Percentiles rank a stretch among this genome's conserved stretches.
phyloP scores from a whole-genome alignment of 306 rosid species.

The Malus fusca region DNA sequence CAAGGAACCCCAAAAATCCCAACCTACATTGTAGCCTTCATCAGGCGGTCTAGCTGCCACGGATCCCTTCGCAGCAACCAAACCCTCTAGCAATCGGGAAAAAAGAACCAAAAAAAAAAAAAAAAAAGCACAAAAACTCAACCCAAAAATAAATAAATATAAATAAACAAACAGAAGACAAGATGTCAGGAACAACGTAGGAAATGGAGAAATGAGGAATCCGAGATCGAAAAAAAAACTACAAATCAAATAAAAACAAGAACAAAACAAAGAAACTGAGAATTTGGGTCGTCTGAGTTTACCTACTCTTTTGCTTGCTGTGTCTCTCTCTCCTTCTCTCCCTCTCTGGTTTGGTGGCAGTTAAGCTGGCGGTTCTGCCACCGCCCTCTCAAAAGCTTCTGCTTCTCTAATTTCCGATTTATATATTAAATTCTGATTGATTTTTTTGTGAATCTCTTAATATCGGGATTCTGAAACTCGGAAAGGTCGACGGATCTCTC shows the following conservation, averaged over 20 bases:
- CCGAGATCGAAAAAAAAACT: not conserved
- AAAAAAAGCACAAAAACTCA: not conserved
- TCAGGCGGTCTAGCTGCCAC: not conserved
- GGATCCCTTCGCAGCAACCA: conserved; percentile 8
- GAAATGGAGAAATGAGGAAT: not conserved
- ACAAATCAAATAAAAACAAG: not conserved
- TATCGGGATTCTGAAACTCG: not conserved
- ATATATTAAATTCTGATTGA: not conserved
- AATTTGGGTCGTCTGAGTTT: not conserved
- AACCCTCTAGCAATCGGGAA: not conserved
- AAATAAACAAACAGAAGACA: not conserved
- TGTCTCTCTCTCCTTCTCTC: not conserved
- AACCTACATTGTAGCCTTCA: not conserved
- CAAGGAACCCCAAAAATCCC: not conserved
- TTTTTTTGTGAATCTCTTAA: not conserved
- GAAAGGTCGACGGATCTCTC: not conserved
- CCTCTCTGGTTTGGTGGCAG: not conserved
- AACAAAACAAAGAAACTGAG: not conserved
- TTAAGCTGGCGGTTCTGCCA: not conserved
- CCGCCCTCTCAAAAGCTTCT: not conserved
- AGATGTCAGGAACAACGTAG: not conserved
- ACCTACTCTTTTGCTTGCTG: not conserved
- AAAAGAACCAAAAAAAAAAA: not conserved
- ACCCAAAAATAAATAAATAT: not conserved
- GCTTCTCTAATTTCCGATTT: not conserved